Percentiles rank a stretch among this genome's conserved stretches.
These are phyloP conservation scores for Lanmaoa pseudosensibilis DNA, from an alignment of 768 basidiomycete genomes.

Conservation along the genomic window DNA sequence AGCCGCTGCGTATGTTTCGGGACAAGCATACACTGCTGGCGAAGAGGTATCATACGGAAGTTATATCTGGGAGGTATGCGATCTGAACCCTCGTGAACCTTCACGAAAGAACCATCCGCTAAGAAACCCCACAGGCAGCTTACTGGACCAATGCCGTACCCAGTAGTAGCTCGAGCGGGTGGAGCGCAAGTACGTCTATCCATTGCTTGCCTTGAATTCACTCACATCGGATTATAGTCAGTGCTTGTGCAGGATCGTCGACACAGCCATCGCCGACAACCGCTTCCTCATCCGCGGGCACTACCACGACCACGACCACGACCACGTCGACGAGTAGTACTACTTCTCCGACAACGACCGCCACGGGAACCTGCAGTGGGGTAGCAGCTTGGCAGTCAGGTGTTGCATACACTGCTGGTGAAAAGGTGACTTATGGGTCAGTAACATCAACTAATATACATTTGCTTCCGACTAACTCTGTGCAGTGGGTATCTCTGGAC, in stretches of 20 bases:
- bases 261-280: conserved; percentile 13
- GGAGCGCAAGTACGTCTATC: conserved; percentile 56
- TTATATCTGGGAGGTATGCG: conserved; percentile 61
- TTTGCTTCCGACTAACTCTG: conserved; percentile 1
- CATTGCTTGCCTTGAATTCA: neutral
- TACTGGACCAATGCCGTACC: conserved; percentile 55
- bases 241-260: conserved; percentile 22
- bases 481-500: conserved; percentile 39
- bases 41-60: conserved; percentile 55
- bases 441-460: conserved; percentile 13
- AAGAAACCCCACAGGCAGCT: conserved; percentile 48
- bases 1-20: conserved; percentile 51
- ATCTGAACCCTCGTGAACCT: neutral
- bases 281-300: conserved; percentile 13
- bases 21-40: conserved; percentile 51
- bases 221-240: conserved; percentile 14
- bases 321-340: conserved; percentile 12
- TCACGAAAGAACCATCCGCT: neutral
- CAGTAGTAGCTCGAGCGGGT: conserved; percentile 51
- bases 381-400: conserved; percentile 49
- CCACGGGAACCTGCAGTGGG: conserved; percentile 44
- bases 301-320: neutral
- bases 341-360: conserved; percentile 18
- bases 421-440: conserved; percentile 52
- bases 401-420: conserved; percentile 50